These are phyloP conservation scores for Peniophora sp. DNA, from an alignment of 1,284 basidiomycete species.

Conservation along the genomic window DNA sequence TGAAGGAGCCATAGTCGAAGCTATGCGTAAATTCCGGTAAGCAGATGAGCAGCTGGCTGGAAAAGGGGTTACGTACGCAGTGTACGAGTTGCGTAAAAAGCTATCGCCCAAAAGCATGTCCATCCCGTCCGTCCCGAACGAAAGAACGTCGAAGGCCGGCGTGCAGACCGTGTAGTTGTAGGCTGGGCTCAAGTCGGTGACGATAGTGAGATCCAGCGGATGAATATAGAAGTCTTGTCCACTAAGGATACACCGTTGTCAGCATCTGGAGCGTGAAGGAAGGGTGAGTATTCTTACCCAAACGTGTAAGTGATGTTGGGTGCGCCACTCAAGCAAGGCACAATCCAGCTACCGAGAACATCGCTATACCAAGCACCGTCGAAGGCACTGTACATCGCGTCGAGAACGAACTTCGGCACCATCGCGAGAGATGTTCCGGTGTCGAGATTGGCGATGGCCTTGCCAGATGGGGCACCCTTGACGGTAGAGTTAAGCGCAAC, in stretches of 20 bases:
- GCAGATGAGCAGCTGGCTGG: background rate
- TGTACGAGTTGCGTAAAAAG: conserved; percentile 33
- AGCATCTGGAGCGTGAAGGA: too few relatives aligned
- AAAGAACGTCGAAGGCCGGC: conserved; percentile 16
- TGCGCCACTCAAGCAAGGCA: conserved; percentile 18
- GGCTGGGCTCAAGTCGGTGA: conserved; percentile 2
- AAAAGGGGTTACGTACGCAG: conserved; percentile 20
- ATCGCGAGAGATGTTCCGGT: conserved; percentile 23
- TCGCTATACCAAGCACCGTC: conserved; percentile 16
- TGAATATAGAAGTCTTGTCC: conserved; percentile 15
- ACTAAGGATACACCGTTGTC: conserved; percentile 1
- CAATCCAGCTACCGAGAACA: conserved; percentile 13
- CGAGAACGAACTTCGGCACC: conserved; percentile 18
- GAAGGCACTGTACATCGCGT: conserved; percentile 22
- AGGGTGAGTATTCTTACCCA: conserved; percentile 13
- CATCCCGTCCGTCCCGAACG: conserved; percentile 13
- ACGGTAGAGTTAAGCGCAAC: conserved; percentile 22
- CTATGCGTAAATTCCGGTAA: background rate
- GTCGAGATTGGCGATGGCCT: conserved; percentile 19
- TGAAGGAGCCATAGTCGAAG: conserved; percentile 3
- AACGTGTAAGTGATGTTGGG: conserved; percentile 17
- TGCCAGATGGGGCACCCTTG: conserved; percentile 16
- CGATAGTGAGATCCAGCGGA: conserved; percentile 19
- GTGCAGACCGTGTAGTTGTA: conserved; percentile 15
- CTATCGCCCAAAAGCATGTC: conserved; percentile 31